These are phyloP conservation scores for Lentinula sp. DNA, from an alignment of 768 basidiomycete species.

Conservation along the genomic window DNA sequence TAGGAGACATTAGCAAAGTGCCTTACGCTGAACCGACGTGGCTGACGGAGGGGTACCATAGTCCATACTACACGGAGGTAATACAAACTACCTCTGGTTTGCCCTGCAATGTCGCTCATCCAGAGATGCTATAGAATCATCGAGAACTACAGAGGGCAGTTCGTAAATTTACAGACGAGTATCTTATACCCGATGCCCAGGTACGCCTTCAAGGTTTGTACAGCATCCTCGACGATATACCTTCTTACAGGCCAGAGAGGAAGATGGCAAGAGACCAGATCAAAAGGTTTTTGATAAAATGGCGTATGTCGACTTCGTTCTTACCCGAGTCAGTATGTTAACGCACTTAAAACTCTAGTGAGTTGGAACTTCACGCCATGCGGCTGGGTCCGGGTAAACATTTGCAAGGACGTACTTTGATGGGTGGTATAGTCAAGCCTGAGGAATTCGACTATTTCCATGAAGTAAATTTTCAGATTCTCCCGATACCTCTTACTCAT, in stretches of 20 bases:
- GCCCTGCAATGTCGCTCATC: not conserved
- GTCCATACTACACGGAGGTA: conserved; percentile 72
- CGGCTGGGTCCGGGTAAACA: conserved; percentile 91
- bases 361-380: conserved; percentile 81
- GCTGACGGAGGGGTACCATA: conserved; percentile 58
- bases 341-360: conserved; percentile 26
- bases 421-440: conserved; percentile 75
- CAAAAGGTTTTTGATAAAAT: conserved; percentile 75
- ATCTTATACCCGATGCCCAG: conserved; percentile 43
- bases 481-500: not conserved
- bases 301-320: conserved; percentile 42
- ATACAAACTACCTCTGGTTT: conserved; percentile 12
- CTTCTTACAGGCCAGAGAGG: conserved; percentile 48
- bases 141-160: conserved; percentile 48
- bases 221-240: not conserved
- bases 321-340: no score
- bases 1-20: conserved; percentile 56
- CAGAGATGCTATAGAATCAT: conserved; percentile 36
- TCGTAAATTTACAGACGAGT: conserved; percentile 62
- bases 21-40: conserved; percentile 81
- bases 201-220: conserved; percentile 18
- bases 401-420: conserved; percentile 71
- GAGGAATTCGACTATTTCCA: conserved; percentile 93
- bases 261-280: conserved; percentile 79
- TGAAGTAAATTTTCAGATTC: conserved; percentile 34